Evolutionary conservation across 148 eudicot species (phyloP), one percentile per base, ranked within the genome.

Genomic region (Hydrangea macrophylla): DNA sequence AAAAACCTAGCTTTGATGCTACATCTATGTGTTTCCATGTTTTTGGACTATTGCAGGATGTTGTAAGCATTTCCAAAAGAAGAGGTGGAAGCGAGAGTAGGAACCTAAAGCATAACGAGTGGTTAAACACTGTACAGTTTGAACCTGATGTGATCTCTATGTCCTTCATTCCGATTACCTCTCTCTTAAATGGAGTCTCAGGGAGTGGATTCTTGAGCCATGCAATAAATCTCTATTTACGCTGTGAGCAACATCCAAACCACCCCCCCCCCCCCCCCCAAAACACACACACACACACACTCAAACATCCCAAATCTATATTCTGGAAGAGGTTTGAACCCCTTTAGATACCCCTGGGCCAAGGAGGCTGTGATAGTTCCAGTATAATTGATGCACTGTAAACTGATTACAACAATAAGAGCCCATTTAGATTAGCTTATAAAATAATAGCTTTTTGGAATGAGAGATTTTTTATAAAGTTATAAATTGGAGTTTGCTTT

Each of bases 141-240:
- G 98, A 90, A 74, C 97, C 98, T 65, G 98, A 94, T 63, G 96
- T 82, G 48, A 94, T 88, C 63, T 88, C 98, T 56, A 90, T 94
- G 98, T 83, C 97, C 68, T 94, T 94, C 70, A 90, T 94, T 68
- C 97, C 98, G 25, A 85, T 94, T 63, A 94, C 98, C 7, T 90
- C 98, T 53, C 82, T 94, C 68, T 76, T 94, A 80, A 90, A 86
- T 73, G 98, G 97, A 73, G 92, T 94, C 68, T 80, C 98, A 62
- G 98, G 98, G 59, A 88, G 97, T 65, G 98, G 98, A 25, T 94
- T 85, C 78, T 74, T 94, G 83, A 94, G 98, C 80, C 98, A 94
- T 64, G 98, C 98, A 61, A 94, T 94, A 72, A 94, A 94, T 81
- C 85, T 94, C 7, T 94, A 94, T 79, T 74, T 94, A 53, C 97